Percentiles rank a stretch among this genome's conserved stretches.
phyloP scores from a whole-genome alignment of 1,284 basidiomycete genomes.

The Cryptococcus sp. region DNA sequence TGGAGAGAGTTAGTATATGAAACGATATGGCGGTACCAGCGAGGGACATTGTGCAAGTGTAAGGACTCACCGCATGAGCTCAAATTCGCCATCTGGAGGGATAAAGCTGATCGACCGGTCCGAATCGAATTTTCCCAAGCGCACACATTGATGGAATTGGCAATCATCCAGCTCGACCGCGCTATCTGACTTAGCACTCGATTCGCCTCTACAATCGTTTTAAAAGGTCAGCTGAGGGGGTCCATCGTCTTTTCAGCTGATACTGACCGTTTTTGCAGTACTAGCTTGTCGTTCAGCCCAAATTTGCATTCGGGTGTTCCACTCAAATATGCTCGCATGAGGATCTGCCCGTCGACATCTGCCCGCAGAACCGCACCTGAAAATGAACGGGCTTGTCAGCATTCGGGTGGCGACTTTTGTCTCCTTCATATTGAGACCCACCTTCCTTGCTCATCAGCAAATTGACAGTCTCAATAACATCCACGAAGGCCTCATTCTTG shows the following conservation, averaged over 20 bases:
- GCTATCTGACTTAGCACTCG: constrained; percentile 62
- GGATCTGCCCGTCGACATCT: constrained; percentile 95
- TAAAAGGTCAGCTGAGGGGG: not conserved
- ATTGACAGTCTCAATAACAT: constrained; percentile 96
- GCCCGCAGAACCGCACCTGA: constrained; percentile 87
- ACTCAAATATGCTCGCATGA: constrained; percentile 95
- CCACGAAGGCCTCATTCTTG: constrained; percentile 98
- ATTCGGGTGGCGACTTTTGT: not conserved
- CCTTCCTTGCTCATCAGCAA: constrained; percentile 95
- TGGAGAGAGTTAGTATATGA: too few species aligned
- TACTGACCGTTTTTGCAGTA: constrained; percentile 77
- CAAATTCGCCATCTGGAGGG: constrained; percentile 98
- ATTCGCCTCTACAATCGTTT: constrained; percentile 55
- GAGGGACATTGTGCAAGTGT: not conserved
- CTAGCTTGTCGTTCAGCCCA: constrained; percentile 95
- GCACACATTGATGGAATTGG: constrained; percentile 98
- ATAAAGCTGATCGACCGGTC: constrained; percentile 93
- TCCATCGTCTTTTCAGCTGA: not conserved
- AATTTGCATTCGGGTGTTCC: constrained; percentile 97
- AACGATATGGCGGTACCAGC: not conserved
- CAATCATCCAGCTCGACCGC: constrained; percentile 96
- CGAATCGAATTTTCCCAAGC: constrained; percentile 89
- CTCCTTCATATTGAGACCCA: constrained; percentile 43
- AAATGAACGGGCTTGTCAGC: too few species aligned
- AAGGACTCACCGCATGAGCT: constrained; percentile 80